Base-by-base conservation (phyloP, 768 basidiomycete species). In the Exsudoporus frostii region DNA sequence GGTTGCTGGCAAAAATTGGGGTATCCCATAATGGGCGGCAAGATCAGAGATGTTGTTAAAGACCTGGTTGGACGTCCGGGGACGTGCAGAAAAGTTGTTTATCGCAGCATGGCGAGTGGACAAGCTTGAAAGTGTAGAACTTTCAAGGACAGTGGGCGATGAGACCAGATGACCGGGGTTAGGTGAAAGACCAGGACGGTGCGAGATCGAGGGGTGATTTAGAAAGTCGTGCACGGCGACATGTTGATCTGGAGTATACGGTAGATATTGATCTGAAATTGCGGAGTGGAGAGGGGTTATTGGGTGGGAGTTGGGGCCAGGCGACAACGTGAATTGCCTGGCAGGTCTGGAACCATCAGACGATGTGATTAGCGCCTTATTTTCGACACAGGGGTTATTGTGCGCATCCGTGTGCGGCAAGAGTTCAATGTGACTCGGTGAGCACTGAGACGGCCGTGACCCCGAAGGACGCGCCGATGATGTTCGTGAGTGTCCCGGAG, bases 21-120 rank as follows among this genome's bases (percentile, higher is more conserved):
- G 88, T 66, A 90, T 82, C 72, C 87, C 88, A 88, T 89, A 83
- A 53, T 88, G 88, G 64, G 83, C 76, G 62, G 86, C 84, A 51
- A 87, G 74, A 74, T 86, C 88, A 72, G 79, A 78, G 49, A 83
- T 73, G 69, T 80, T 80, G 63, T 74, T 71, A 64, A 87, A 88
- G 60, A 88, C 79, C 73, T 76, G 75, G 52, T 74, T 75, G 37
- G 79, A 79, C 75, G 88, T 86, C 85, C 82, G 73, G 70, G 74
- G 86, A 88, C 85, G 83, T 68, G 71, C 67, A 63, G 72, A 68
- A 53, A 68, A 65, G 25, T 70, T 67, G 73, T 73, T 85, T 82
- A 89, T 63, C 65, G 79, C 65, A 65, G 62, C 86, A 89, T 88
- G 69, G 61, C 80, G 72, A 64, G 74, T 51, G 57, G 73, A 64